Evolutionary conservation across 179 eudicot genomes (phyloP), one percentile per base, ranked within the genome.

Genomic region (Silene vulgaris): DNA sequence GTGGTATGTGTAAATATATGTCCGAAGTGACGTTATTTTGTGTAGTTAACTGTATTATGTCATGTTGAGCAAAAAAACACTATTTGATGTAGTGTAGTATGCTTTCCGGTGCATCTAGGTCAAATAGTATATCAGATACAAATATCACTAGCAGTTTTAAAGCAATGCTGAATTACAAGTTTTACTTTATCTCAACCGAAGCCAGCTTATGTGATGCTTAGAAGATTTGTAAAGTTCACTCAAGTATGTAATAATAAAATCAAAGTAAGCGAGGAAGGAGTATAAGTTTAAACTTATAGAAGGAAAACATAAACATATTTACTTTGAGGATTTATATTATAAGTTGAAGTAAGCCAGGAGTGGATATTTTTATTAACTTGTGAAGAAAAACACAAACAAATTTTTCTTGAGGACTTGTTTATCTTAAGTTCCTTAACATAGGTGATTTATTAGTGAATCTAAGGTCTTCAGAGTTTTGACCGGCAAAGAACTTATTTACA

Each of bases 1-100:
- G 90, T 90, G 95, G 99, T 95, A 89, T 30, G 75, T 54, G 63
- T 54, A 52, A 23, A 54, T 71, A 45, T 32, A 69, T n/a, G 3
- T 69, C 50, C 26, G 3, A 9, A 21, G 3, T 19, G 57, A 19
- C 23, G 73, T 45, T 45, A 57, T 48, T 69, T 45, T 69, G 71
- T 43, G 12, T 9, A 37, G 32, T 26, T 71, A 71, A 29, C 62
- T 71, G 6, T 52, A 7, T 60, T 30, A 63, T 63, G 56, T 12
- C 8, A 61, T 37, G 43, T 37, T 37, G 43, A 7, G 43, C 8
- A 37, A 37, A 37, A 5, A 37, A 37, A 37, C 43, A 37, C 43
- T 37, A 37, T 37, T 37, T 37, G 8, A 1, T 67, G 71, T 19
- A 67, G 5, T 35, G 14, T 37, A 7, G 73, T 69, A 16, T 20